Conservation (phyloP, 2,329 filamentous ascomycete species). For the Sclerotiophoma versabilis region DNA sequence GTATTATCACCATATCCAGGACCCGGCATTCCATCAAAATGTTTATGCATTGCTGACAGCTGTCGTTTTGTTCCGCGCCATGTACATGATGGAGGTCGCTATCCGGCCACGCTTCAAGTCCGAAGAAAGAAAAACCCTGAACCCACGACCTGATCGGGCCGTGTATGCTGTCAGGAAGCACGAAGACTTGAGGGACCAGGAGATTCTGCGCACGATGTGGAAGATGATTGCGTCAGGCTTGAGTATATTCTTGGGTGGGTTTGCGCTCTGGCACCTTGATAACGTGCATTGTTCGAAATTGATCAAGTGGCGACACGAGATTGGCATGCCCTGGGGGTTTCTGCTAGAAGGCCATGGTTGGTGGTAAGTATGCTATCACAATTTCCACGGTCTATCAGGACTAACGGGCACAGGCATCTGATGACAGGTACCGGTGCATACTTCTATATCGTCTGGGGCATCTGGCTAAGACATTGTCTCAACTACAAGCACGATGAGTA, state of each 20-base stretch:
- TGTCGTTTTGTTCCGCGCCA: constrained; percentile 73
- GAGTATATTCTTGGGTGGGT: constrained; percentile 75
- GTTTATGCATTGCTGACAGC: constrained; percentile 77
- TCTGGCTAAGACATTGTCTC: constrained; percentile 80
- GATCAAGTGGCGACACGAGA: constrained; percentile 67
- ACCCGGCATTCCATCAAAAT: constrained; percentile 83
- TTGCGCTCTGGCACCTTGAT: constrained; percentile 79
- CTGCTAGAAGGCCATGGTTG: constrained; percentile 76
- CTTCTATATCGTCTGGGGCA: constrained; percentile 83
- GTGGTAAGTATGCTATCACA: constrained; percentile 61
- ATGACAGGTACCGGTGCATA: constrained; percentile 85
- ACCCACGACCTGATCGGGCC: constrained; percentile 34
- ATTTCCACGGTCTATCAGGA: neutral
- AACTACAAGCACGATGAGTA: constrained; percentile 77
- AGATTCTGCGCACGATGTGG: constrained; percentile 75
- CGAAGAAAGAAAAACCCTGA: constrained; percentile 49
- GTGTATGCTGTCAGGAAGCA: constrained; percentile 51
- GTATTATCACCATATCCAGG: constrained; percentile 81
- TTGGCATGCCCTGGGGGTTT: constrained; percentile 82
- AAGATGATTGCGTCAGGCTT: constrained; percentile 73
- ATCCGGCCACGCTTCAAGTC: constrained; percentile 63
- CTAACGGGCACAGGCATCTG: constrained; percentile 65
- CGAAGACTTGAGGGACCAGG: constrained; percentile 63
- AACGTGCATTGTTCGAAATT: constrained; percentile 75
- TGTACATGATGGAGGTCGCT: constrained; percentile 77